Percentiles rank a stretch among this genome's conserved stretches.
phyloP scores from a whole-genome alignment of 495 filamentous ascomycete species.

The Entonaema liquescens region DNA sequence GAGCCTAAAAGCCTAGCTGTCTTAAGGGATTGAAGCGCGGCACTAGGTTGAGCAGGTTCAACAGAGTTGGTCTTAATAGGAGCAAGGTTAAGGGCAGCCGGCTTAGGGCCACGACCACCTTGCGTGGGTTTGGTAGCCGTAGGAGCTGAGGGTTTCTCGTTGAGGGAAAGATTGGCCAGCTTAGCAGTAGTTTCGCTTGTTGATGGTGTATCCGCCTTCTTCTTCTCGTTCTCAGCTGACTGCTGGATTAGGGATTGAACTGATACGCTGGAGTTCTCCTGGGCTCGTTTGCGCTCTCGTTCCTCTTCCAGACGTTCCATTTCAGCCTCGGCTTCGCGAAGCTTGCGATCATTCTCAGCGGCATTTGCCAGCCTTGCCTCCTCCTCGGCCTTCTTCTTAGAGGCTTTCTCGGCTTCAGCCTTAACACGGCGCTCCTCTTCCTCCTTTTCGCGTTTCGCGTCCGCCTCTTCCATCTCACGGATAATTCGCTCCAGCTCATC shows the following conservation, averaged over 20 bases:
- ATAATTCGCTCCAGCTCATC: constrained; percentile 58
- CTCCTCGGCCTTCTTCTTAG: constrained; percentile 67
- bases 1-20: constrained; percentile 80
- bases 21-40: constrained; percentile 88
- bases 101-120: constrained; percentile 71
- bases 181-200: constrained; percentile 54
- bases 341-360: constrained; percentile 67
- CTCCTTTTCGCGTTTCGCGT: constrained; percentile 60
- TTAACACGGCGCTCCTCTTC: constrained; percentile 58
- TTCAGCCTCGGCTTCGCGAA: constrained; percentile 60
- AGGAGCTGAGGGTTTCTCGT: constrained; percentile 60
- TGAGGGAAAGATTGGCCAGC: constrained; percentile 53
- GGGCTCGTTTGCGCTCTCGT: constrained; percentile 56
- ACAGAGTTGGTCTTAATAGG: constrained; percentile 76
- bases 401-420: constrained; percentile 66
- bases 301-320: constrained; percentile 67
- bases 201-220: constrained; percentile 44
- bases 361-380: constrained; percentile 50
- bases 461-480: constrained; percentile 62
- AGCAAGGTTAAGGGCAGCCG: constrained; percentile 82
- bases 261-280: constrained; percentile 40
- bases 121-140: constrained; percentile 62
- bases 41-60: constrained; percentile 88
- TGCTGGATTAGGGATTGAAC: constrained; percentile 51
- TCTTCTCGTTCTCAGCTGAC: constrained; percentile 29